phyloP scores from a whole-genome alignment of 106 monocot species.

The Dioscorea alata region DNA sequence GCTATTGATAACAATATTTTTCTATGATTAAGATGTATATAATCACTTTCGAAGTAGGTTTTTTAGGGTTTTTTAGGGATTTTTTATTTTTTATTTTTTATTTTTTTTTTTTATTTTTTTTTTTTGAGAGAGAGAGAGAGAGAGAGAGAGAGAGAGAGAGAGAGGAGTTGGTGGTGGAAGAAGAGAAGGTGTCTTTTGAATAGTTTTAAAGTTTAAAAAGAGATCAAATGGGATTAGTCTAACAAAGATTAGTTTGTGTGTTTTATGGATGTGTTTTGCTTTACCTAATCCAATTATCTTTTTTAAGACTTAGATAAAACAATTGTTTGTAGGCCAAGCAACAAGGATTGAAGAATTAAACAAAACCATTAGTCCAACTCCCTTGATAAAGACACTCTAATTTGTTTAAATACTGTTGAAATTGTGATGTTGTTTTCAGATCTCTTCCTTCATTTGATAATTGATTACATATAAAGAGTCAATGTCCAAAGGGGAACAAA shows the following conservation, averaged over 20 bases:
- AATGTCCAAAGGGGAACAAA: neutral
- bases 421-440: conserved; percentile 21
- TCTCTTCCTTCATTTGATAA: neutral
- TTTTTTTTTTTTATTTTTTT: too few species aligned
- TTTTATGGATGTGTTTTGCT: conserved; percentile 3
- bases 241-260: neutral
- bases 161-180: neutral
- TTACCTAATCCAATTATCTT: conserved; percentile 10
- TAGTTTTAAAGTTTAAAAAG: neutral
- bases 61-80: neutral
- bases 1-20: too few species aligned
- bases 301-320: neutral
- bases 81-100: too few species aligned
- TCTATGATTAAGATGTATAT: neutral
- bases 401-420: conserved; percentile 10
- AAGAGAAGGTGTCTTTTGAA: neutral
- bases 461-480: conserved; percentile 7
- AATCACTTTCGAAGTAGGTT: neutral
- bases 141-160: neutral
- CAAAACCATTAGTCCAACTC: conserved; percentile 5
- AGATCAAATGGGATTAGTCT: neutral
- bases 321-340: conserved; percentile 1
- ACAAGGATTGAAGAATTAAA: neutral
- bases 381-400: conserved; percentile 15
- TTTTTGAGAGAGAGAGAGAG: too few species aligned